Conservation (phyloP, 805 yeast genomes). For the Ogataea siamensis region DNA sequence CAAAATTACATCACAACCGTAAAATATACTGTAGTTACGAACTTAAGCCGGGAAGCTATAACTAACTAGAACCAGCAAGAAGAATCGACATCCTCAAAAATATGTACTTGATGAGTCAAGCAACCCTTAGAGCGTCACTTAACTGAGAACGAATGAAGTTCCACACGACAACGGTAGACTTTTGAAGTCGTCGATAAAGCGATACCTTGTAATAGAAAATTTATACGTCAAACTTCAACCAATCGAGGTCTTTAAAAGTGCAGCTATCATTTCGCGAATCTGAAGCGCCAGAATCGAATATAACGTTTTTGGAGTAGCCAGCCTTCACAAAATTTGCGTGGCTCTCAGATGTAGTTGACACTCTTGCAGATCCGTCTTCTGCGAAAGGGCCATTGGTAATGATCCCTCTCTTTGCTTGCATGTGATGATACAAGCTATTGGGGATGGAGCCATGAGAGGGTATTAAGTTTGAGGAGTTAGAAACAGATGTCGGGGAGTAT, state of each 20-base stretch:
- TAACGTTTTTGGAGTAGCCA: background rate
- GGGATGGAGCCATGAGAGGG: slow-evolving; percentile 30
- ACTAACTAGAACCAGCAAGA: too few relatives aligned
- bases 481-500: slow-evolving; percentile 24
- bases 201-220: too few relatives aligned
- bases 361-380: background rate
- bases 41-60: too few relatives aligned
- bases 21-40: too few relatives aligned
- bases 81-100: too few relatives aligned
- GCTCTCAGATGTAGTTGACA: background rate
- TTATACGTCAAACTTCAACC: slow-evolving; percentile 36
- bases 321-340: background rate
- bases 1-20: too few relatives aligned
- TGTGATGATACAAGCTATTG: slow-evolving; percentile 29
- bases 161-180: too few relatives aligned
- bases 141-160: too few relatives aligned
- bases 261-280: background rate
- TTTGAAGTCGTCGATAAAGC: background rate
- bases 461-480: slow-evolving; percentile 17
- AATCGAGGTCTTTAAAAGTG: slow-evolving; percentile 31
- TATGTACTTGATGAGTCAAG: too few relatives aligned
- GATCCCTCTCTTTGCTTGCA: slow-evolving; percentile 28
- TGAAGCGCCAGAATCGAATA: background rate
- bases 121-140: too few relatives aligned
- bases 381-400: background rate